These are phyloP conservation scores for Astragalus glycyphyllos DNA, from an alignment of 306 rosid species.

Conservation along the genomic window DNA sequence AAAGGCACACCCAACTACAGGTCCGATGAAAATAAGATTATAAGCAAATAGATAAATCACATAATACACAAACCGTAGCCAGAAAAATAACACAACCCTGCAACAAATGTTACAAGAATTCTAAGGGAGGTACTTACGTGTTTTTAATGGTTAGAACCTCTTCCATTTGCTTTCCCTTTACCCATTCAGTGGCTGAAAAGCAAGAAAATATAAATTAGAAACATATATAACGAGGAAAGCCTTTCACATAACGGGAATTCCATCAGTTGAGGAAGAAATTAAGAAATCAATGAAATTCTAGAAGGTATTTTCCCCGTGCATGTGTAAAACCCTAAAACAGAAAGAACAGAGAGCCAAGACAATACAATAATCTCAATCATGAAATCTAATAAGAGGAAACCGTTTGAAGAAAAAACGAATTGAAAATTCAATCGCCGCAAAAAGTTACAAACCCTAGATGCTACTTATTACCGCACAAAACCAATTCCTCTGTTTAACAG, in stretches of 20 bases:
- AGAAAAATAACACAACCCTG: slow-evolving; percentile 8
- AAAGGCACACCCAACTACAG: slow-evolving; percentile 13
- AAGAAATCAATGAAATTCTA: neutral
- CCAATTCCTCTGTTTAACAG: neutral
- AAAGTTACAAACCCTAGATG: neutral
- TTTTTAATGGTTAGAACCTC: slow-evolving; percentile 85
- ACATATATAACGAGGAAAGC: slow-evolving; percentile 6
- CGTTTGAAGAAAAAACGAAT: neutral
- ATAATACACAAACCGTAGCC: neutral
- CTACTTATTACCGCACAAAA: neutral
- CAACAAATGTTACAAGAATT: slow-evolving; percentile 7
- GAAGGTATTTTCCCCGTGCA: neutral
- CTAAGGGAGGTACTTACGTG: slow-evolving; percentile 55
- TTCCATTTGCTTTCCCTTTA: slow-evolving; percentile 91
- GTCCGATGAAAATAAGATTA: neutral
- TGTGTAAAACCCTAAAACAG: neutral
- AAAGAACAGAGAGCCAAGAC: neutral
- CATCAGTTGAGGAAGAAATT: neutral
- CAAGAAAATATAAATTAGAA: slow-evolving; percentile 38
- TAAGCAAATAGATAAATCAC: slow-evolving; percentile 6
- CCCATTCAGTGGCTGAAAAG: slow-evolving; percentile 95
- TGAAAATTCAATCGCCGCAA: slow-evolving; percentile 14
- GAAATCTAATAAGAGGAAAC: neutral
- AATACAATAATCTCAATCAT: neutral
- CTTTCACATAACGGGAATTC: neutral